Evolutionary conservation across 805 yeast genomes (phyloP), one percentile per base, ranked within the genome.

Genomic region (Starmerella vitae): DNA sequence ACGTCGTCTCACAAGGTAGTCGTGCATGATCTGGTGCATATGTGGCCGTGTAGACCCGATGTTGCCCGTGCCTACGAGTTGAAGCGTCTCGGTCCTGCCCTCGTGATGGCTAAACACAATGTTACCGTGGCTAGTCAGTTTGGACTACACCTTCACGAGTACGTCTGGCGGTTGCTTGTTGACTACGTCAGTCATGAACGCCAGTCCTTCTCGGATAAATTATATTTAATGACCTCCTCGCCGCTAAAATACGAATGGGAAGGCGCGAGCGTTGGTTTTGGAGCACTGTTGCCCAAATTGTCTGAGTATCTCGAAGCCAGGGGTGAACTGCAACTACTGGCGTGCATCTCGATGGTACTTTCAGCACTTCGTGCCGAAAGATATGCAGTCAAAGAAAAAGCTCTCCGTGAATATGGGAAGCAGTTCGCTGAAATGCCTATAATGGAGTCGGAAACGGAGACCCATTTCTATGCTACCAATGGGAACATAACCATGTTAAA

Each of bases 321-420:
- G 30, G 74, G 76, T 1, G 78, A 88, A 51, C 59, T 83, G 20
- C 96, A 88, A 56, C 83, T 88, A 94, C 62, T 86, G 19, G 94
- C 93, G 1, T 38, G 51, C 9, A 33, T 49, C n/a, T 42, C 50
- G 21, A 32, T 44, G 18, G 36, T 46, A 2, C 29, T 43, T 3
- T 41, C 48, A 1, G 19, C 44, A 6, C 26, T 44, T 19, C 28
- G 45, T 2, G 26, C 33, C 19, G 21, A 36, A 18, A 34, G 38
- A n/a, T 18, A 31, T 12, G 5, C 26, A 4, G 8, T 31, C n/a
- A 13, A 20, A 13, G 26, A 20, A 15, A 17, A 20, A 10, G 17
- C 21, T 5, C 25, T 20, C 17, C 25, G 4, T 5, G 8, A 20
- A 8, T 14, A 12, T 18, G 8, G n/a, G 7, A 5, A 12, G 9